Evolutionary conservation across 768 basidiomycete species (phyloP), one percentile per base, ranked within the genome.

Genomic region (Sarcomyxa edulis): DNA sequence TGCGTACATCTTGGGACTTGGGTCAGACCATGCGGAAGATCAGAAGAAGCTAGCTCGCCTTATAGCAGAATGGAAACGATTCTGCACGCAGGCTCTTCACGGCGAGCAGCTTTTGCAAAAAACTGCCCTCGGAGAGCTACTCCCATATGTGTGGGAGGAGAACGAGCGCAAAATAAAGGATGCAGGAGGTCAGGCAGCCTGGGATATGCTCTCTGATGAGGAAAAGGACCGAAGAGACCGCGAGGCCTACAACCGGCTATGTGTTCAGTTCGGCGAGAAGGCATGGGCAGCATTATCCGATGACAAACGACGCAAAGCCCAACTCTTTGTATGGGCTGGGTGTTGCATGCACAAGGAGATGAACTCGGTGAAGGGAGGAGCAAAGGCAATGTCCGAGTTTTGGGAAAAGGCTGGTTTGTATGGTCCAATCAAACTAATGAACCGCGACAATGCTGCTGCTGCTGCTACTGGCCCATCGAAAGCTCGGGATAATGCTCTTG

Each of bases 261-360:
- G n/a, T n/a, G n/a, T 42, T 9, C 36, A 40, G n/a, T 41, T 58
- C n/a, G 57, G 58, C 21, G 37, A 47, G 39, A 42, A 46, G 30
- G 50, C 31, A 19, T 57, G 51, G 38, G 47, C 53, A 4, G 10
- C 12, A 9, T 32, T 60, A 11, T 32, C 47, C n/a, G 33, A 35
- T 7, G 33, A 35, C 7, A 35, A 35, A 30, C 33, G 33, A 19
- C 18, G 6, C 11, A 12, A 39, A 14, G 23, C 57, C 1, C 37
- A 53, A 8, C 46, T 64, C 2, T 66, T 66, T 42, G 41, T 67
- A 6, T 60, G 56, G 54, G 59, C 45, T 16, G 63, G 62, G 1
- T 67, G 65, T 44, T 59, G 56, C 31, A 62, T 62, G 58, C 65
- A 68, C 47, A 66, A 66, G 43, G 62, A 65, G 18, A 47, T 50